phyloP scores from a whole-genome alignment of 192 early-diverging fungal species.

The Coemansia sp. region DNA sequence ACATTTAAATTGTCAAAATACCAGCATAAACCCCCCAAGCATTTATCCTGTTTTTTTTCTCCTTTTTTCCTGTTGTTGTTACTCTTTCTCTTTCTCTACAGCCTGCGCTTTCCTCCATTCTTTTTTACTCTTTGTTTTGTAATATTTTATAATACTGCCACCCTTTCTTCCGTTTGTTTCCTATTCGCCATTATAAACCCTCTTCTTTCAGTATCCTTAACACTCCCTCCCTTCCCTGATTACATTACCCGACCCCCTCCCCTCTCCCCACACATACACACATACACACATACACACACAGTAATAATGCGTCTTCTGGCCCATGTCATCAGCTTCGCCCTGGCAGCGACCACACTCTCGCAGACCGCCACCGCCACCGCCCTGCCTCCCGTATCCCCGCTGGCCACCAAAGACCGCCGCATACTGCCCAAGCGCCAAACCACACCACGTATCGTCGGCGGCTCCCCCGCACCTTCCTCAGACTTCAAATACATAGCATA shows the following conservation, averaged over 20 bases:
- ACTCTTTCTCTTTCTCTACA: not conserved
- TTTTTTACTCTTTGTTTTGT: not conserved
- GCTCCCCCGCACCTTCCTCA: conserved; percentile 8
- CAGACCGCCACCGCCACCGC: not conserved
- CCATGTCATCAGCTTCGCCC: not conserved
- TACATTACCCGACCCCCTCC: no score
- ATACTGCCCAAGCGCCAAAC: conserved; percentile 8
- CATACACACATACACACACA: not conserved
- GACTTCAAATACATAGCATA: conserved; percentile 39
- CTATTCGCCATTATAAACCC: no score
- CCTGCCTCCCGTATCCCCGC: not conserved
- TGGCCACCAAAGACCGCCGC: conserved; percentile 3
- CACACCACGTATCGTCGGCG: conserved; percentile 44
- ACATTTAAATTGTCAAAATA: no score
- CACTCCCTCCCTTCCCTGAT: no score
- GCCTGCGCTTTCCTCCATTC: not conserved
- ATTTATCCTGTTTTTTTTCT: not conserved
- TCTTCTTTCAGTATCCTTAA: no score
- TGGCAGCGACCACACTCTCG: no score
- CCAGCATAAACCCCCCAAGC: no score
- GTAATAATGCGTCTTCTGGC: conserved; percentile 5
- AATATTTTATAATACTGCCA: not conserved
- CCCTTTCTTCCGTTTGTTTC: not conserved
- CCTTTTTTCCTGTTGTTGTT: not conserved
- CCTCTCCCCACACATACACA: not conserved